These are phyloP conservation scores for Sordaria brevicollis DNA, from an alignment of 495 filamentous ascomycete species.

Conservation along the genomic window DNA sequence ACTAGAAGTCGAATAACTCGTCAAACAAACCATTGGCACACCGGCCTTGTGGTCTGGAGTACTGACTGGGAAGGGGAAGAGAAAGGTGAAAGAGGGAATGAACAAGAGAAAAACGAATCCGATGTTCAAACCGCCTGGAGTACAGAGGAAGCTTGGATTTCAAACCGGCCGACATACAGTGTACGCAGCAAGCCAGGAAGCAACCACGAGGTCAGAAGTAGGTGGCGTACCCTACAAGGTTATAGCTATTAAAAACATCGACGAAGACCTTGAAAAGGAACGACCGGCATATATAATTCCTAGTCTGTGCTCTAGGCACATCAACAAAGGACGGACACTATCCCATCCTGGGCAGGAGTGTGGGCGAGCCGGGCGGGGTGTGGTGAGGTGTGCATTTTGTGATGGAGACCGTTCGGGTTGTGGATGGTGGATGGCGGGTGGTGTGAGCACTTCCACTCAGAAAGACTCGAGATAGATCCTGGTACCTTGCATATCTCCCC, in stretches of 20 bases:
- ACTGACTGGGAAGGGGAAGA: background rate
- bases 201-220: background rate
- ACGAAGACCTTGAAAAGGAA: constrained; percentile 4
- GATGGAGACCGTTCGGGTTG: background rate
- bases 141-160: background rate
- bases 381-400: background rate
- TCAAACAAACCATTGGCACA: background rate
- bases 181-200: background rate
- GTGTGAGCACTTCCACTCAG: background rate
- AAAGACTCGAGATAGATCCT: background rate
- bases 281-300: constrained; percentile 15
- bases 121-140: background rate
- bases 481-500: background rate
- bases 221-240: constrained; percentile 8
- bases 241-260: constrained; percentile 4
- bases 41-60: background rate
- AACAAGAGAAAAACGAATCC: background rate
- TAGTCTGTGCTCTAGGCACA: constrained; percentile 8
- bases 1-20: background rate
- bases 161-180: background rate
- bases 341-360: background rate
- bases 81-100: background rate
- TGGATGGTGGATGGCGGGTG: background rate
- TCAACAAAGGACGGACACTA: background rate
- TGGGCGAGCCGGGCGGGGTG: background rate